Conservation (phyloP, 208 protist genomes). For the Novymonas esmeraldas region DNA sequence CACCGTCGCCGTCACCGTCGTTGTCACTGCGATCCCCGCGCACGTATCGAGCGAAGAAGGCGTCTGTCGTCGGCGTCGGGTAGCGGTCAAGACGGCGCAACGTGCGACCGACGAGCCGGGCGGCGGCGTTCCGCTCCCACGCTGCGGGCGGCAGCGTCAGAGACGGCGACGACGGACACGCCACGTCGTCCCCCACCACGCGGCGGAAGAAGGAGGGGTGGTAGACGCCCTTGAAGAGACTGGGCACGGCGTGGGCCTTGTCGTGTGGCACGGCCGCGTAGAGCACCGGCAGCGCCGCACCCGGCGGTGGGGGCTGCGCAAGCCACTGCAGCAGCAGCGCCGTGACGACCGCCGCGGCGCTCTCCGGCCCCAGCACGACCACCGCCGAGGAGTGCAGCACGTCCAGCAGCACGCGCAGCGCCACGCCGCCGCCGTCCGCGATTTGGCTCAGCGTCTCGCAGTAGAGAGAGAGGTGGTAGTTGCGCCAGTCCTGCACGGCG, state of each 20-base stretch:
- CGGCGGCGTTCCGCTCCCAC: constrained; percentile 19
- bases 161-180: neutral
- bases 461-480: constrained; percentile 75
- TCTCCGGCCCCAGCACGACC: constrained; percentile 59
- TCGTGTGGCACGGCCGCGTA: constrained; percentile 53
- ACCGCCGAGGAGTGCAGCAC: neutral
- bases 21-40: constrained; percentile 13
- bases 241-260: constrained; percentile 34
- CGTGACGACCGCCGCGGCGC: constrained; percentile 48
- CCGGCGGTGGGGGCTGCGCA: neutral
- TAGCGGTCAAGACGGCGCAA: constrained; percentile 57
- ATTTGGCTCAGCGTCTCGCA: constrained; percentile 45
- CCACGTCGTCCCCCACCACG: constrained; percentile 12
- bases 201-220: constrained; percentile 43
- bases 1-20: neutral
- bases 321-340: constrained; percentile 42
- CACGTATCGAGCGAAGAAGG: constrained; percentile 48
- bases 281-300: neutral
- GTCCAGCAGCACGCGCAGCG: constrained; percentile 36
- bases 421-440: constrained; percentile 18
- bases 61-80: constrained; percentile 55
- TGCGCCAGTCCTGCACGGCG: constrained; percentile 33
- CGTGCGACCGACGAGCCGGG: constrained; percentile 61
- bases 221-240: constrained; percentile 71
- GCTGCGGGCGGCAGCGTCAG: neutral